A percentile compares a stretch with the other conserved stretches of the same genome.
These are phyloP conservation scores for Pythium scleroteichum DNA, from an alignment of 352 stramenopile species.

Conservation along the genomic window DNA sequence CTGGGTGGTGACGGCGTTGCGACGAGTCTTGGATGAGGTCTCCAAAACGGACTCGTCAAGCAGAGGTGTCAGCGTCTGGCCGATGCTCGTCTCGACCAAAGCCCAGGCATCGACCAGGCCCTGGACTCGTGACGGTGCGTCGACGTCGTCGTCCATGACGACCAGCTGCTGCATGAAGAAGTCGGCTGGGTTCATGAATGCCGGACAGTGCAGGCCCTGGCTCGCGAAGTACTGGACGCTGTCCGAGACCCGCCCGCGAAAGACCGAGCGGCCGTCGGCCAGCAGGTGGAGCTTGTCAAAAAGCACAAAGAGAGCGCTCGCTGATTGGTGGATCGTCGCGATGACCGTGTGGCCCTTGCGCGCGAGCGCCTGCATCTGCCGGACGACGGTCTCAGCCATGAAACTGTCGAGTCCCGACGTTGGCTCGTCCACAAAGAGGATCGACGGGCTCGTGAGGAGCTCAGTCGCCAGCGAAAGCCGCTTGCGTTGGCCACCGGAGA, in stretches of 20 bases:
- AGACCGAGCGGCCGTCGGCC: slow-evolving; percentile 43
- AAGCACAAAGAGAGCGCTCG: slow-evolving; percentile 54
- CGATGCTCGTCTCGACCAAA: not conserved
- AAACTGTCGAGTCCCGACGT: slow-evolving; percentile 66
- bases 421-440: slow-evolving; percentile 87
- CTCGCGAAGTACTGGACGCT: slow-evolving; percentile 58
- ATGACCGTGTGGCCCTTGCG: slow-evolving; percentile 81
- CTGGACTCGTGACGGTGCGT: slow-evolving; percentile 27
- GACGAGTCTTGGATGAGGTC: not conserved
- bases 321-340: slow-evolving; percentile 65
- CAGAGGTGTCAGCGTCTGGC: slow-evolving; percentile 3
- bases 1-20: slow-evolving; percentile 9
- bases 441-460: slow-evolving; percentile 72
- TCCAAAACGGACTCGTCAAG: not conserved
- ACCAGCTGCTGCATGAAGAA: slow-evolving; percentile 66
- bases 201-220: slow-evolving; percentile 50
- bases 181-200: slow-evolving; percentile 63
- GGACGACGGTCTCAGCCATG: slow-evolving; percentile 32
- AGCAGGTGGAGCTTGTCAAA: slow-evolving; percentile 65
- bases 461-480: slow-evolving; percentile 82
- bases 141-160: slow-evolving; percentile 43
- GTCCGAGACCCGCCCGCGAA: slow-evolving; percentile 51
- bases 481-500: slow-evolving; percentile 44
- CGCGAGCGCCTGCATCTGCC: slow-evolving; percentile 47
- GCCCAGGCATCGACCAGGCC: slow-evolving; percentile 45